Evolutionary conservation across 2,329 filamentous ascomycete species (phyloP).

Genomic region (Colletotrichum sp.): DNA sequence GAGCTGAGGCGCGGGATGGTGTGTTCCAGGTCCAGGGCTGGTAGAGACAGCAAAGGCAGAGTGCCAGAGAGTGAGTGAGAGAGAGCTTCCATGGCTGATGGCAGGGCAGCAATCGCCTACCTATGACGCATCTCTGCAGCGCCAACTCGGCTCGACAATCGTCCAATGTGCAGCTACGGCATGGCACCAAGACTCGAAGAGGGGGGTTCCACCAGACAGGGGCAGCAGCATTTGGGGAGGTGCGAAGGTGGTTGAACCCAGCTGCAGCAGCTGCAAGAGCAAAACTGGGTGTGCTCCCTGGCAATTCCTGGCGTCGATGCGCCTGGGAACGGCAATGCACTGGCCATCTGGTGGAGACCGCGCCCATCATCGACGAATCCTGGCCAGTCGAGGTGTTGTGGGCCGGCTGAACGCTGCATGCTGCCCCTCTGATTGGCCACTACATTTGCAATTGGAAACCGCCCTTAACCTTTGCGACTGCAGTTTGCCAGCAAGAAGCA

Average conservation of each 20-base stretch:
- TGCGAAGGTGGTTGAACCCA: background rate
- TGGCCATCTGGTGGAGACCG: background rate
- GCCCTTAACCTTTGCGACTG: background rate
- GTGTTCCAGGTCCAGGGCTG: background rate
- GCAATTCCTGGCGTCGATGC: slow-evolving; percentile 13
- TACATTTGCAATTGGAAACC: slow-evolving; percentile 6
- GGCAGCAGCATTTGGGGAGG: background rate
- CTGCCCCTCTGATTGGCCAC: background rate
- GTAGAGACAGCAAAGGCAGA: background rate
- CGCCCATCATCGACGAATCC: background rate
- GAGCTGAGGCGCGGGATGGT: slow-evolving; percentile 1
- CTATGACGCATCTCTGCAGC: slow-evolving; percentile 14
- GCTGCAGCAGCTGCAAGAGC: background rate
- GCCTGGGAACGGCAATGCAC: slow-evolving; percentile 8
- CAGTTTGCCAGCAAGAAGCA: background rate
- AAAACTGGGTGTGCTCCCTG: background rate
- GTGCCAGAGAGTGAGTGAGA: background rate
- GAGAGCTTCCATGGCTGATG: background rate
- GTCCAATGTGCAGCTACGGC: background rate
- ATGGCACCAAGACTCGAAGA: background rate
- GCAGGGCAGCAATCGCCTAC: background rate
- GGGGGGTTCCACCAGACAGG: background rate
- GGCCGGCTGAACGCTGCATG: background rate
- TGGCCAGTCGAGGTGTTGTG: slow-evolving; percentile 9
- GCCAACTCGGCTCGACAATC: background rate